Evolutionary conservation across 2,329 filamentous ascomycete species (phyloP).

Genomic region (Colletotrichum gigasporum): DNA sequence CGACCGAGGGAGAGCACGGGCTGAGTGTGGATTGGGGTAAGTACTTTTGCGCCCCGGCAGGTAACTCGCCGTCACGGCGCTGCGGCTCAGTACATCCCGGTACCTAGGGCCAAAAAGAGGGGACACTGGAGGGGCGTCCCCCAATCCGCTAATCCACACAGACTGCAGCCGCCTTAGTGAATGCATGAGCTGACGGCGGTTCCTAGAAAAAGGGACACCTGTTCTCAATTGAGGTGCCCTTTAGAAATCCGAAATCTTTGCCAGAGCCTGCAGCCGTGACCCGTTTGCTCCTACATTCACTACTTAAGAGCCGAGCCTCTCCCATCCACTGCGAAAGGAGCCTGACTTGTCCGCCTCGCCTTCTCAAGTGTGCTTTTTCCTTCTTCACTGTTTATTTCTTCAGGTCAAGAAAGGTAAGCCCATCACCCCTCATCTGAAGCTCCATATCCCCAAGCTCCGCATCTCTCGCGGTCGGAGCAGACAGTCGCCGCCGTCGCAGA

Average conservation of each 20-base stretch:
- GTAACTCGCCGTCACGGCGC: no score
- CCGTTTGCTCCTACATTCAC: background rate
- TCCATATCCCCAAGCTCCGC: background rate
- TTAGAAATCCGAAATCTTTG: constrained; percentile 29
- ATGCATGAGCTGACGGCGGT: constrained; percentile 29
- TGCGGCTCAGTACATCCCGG: background rate
- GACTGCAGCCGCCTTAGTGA: constrained; percentile 29
- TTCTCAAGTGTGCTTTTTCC: constrained; percentile 17
- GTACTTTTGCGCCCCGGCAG: background rate
- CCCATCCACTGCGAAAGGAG: constrained; percentile 9
- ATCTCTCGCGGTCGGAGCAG: background rate
- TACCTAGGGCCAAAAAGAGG: background rate
- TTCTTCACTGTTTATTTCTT: constrained; percentile 29
- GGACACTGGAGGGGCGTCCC: constrained; percentile 4
- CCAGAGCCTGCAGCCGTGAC: constrained; percentile 12
- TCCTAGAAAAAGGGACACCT: constrained; percentile 34
- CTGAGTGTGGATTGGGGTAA: constrained; percentile 25
- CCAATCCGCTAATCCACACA: constrained; percentile 15
- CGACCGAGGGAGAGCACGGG: constrained; percentile 6
- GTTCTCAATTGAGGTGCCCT: constrained; percentile 34
- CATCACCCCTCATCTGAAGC: background rate
- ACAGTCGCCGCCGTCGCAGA: background rate
- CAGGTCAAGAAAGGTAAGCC: constrained; percentile 29
- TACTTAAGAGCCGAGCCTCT: constrained; percentile 24
- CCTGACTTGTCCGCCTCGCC: constrained; percentile 2